These are phyloP conservation scores for Huntiella moniliformis DNA, from an alignment of 2,329 filamentous ascomycete species.

Conservation along the genomic window DNA sequence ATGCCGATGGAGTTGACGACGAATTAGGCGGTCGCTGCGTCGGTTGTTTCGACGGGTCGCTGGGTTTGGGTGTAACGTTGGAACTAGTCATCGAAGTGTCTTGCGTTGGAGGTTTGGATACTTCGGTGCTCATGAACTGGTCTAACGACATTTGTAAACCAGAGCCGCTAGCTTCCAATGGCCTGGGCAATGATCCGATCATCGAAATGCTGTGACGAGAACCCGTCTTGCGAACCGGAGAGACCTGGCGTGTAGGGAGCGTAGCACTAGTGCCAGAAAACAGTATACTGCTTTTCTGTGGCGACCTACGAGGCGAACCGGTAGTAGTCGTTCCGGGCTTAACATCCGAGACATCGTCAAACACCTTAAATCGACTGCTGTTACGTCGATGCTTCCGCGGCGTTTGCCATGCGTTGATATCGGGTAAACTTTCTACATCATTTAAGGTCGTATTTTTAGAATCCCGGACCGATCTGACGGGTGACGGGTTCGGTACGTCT, in stretches of 20 bases:
- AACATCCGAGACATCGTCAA: constrained; percentile 20
- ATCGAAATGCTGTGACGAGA: constrained; percentile 7
- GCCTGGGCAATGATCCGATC: constrained; percentile 1
- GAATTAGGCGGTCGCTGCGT: no score
- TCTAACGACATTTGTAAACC: no score
- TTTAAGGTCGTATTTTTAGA: constrained; percentile 24
- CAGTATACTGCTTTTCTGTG: neutral
- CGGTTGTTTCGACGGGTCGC: no score
- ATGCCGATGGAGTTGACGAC: neutral
- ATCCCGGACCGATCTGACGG: neutral
- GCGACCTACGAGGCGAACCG: constrained; percentile 3
- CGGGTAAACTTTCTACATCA: constrained; percentile 30
- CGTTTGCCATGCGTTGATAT: constrained; percentile 30
- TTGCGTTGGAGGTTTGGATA: neutral
- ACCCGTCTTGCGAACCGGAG: neutral
- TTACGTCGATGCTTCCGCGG: constrained; percentile 19
- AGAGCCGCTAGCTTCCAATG: no score
- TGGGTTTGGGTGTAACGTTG: neutral
- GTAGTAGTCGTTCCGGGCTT: neutral
- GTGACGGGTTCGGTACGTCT: constrained; percentile 5
- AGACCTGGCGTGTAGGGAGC: neutral
- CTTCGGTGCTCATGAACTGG: neutral
- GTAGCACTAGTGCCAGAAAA: neutral
- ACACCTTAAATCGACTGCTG: constrained; percentile 22
- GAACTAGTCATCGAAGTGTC: neutral